Evolutionary conservation across 805 yeast species (phyloP).

Genomic region (Tetrapisispora taiwanensis): DNA sequence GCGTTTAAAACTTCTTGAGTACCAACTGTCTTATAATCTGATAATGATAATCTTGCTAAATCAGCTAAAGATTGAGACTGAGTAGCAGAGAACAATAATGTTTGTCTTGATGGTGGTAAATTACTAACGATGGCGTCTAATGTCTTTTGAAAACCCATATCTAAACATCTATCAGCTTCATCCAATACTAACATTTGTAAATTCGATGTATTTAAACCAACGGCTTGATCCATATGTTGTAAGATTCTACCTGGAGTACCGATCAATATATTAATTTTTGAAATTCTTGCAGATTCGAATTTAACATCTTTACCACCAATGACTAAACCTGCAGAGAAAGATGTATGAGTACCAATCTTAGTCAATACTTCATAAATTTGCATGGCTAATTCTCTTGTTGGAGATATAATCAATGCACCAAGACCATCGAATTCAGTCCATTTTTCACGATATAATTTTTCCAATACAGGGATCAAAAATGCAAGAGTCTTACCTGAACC

Average conservation of each 20-base stretch:
- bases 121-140: slow-evolving; percentile 71
- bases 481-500: slow-evolving; percentile 83
- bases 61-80: slow-evolving; percentile 76
- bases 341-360: slow-evolving; percentile 66
- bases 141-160: slow-evolving; percentile 84
- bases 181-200: slow-evolving; percentile 74
- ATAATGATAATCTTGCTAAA: slow-evolving; percentile 57
- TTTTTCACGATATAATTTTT: slow-evolving; percentile 52
- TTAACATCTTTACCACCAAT: slow-evolving; percentile 89
- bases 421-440: slow-evolving; percentile 83
- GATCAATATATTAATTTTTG: slow-evolving; percentile 68
- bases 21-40: slow-evolving; percentile 39
- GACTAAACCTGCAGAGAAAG: slow-evolving; percentile 80
- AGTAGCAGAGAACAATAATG: slow-evolving; percentile 79
- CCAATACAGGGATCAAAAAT: slow-evolving; percentile 71
- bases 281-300: slow-evolving; percentile 70
- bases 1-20: slow-evolving; percentile 40
- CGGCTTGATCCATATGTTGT: slow-evolving; percentile 86
- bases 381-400: slow-evolving; percentile 84
- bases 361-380: slow-evolving; percentile 82
- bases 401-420: slow-evolving; percentile 83
- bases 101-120: slow-evolving; percentile 73
- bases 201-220: slow-evolving; percentile 64
- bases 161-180: slow-evolving; percentile 88
- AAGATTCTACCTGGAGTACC: slow-evolving; percentile 89